Conservation (phyloP, 2,329 filamentous ascomycete genomes). For the Arthrobotrys entomopaga region DNA sequence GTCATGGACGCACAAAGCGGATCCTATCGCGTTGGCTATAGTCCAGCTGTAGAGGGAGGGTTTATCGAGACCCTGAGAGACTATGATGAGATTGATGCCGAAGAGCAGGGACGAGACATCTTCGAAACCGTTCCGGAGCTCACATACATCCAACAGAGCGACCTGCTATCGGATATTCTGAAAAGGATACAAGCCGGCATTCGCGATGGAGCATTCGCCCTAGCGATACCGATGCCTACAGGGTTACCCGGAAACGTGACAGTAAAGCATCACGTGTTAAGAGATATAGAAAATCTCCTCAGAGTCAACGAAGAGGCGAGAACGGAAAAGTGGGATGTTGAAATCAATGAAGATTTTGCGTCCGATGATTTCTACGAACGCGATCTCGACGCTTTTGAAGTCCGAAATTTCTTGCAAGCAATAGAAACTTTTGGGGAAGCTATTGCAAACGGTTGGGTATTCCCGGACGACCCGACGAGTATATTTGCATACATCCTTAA, state of each 20-base stretch:
- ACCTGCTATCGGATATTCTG: not conserved
- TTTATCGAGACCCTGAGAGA: not conserved
- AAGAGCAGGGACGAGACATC: not conserved
- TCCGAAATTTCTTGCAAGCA: not conserved
- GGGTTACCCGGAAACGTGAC: not conserved
- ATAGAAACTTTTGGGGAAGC: not conserved
- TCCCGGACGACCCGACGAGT: not conserved
- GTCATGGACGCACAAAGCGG: not conserved
- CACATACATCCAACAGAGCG: constrained; percentile 2
- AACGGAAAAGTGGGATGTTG: not conserved
- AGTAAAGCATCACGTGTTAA: not conserved
- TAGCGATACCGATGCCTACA: not conserved
- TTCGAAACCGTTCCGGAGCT: not conserved
- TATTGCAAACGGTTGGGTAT: not conserved
- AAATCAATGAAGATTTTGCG: constrained; percentile 22
- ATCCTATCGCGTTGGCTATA: constrained; percentile 8
- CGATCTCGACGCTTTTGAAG: not conserved
- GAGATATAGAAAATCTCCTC: not conserved
- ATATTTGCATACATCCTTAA: constrained; percentile 18
- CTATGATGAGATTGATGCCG: not conserved
- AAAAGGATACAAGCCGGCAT: not conserved
- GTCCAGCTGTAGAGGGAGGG: not conserved
- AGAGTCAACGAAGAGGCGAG: not conserved
- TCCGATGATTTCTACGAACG: constrained; percentile 2
- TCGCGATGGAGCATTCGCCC: not conserved